phyloP scores from a whole-genome alignment of 345 rosid genomes.

The Brassica incana region DNA sequence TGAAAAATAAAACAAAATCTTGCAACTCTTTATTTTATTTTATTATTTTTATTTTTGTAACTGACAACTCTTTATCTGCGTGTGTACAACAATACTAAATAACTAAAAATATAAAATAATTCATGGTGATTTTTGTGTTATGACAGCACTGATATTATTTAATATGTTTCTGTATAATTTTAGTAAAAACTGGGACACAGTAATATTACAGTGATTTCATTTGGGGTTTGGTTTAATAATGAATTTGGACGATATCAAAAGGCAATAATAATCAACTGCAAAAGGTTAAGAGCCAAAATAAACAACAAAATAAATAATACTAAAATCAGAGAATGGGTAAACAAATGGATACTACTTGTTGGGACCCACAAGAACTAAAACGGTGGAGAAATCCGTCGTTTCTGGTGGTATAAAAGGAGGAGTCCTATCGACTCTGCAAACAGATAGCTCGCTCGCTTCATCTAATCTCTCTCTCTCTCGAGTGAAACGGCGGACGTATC shows the following conservation, averaged over 20 bases:
- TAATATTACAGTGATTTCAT: neutral
- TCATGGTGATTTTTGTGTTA: neutral
- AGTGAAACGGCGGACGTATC: slow-evolving; percentile 19
- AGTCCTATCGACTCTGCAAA: slow-evolving; percentile 26
- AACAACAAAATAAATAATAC: neutral
- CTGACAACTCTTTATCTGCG: too few species aligned
- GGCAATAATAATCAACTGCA: slow-evolving; percentile 33
- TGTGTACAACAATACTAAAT: neutral
- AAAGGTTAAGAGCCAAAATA: slow-evolving; percentile 22
- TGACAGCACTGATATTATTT: neutral
- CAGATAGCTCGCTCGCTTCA: slow-evolving; percentile 17
- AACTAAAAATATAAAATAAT: neutral
- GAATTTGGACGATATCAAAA: neutral
- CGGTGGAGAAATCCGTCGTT: slow-evolving; percentile 26
- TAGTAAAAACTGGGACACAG: slow-evolving; percentile 1
- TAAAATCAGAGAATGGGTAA: neutral
- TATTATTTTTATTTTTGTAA: too few species aligned
- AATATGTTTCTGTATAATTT: neutral
- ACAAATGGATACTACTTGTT: slow-evolving; percentile 15
- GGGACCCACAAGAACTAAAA: slow-evolving; percentile 27
- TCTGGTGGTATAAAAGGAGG: slow-evolving; percentile 32
- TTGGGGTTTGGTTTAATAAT: too few species aligned
- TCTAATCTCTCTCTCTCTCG: slow-evolving; percentile 15
- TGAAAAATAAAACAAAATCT: neutral
- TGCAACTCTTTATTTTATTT: neutral